Evolutionary conservation across 1,284 basidiomycete species (phyloP).

Genomic region (Mycosarcoma mackinlayi): DNA sequence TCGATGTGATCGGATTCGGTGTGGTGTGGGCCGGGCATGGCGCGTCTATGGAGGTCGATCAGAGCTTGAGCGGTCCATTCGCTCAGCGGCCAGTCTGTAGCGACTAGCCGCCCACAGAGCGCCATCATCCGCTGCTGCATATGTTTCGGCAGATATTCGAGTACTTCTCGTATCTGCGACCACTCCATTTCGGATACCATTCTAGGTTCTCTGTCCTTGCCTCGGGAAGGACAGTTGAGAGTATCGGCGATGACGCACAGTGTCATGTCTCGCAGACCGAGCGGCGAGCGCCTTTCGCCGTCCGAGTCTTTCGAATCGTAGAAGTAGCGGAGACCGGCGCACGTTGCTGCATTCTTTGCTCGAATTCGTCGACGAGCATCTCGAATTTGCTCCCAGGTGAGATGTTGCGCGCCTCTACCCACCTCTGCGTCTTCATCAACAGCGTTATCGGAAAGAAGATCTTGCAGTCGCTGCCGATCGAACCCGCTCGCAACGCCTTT

Average conservation of each 20-base stretch:
- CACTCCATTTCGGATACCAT: conserved; percentile 3
- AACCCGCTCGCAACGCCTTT: conserved; percentile 7
- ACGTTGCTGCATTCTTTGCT: neutral
- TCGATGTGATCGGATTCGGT: neutral
- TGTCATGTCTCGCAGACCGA: conserved; percentile 29
- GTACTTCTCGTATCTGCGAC: conserved; percentile 8
- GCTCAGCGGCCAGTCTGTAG: conserved; percentile 22
- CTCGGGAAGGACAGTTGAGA: conserved; percentile 9
- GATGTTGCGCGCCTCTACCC: neutral
- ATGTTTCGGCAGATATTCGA: conserved; percentile 32
- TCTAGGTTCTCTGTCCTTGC: neutral
- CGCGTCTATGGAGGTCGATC: neutral
- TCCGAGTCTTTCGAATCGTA: neutral
- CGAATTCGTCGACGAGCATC: neutral
- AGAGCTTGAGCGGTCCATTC: conserved; percentile 27
- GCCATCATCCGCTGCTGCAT: conserved; percentile 28
- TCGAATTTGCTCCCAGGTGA: neutral
- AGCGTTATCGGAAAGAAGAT: neutral
- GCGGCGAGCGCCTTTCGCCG: neutral
- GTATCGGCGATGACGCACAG: conserved; percentile 37
- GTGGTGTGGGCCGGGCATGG: too few species aligned
- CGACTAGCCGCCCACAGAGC: conserved; percentile 28
- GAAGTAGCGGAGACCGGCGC: conserved; percentile 18
- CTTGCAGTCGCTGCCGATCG: conserved; percentile 5
- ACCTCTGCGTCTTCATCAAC: neutral